A percentile compares a stretch with the other conserved stretches of the same genome.
Evolutionary conservation across 192 early-diverging fungal genomes (phyloP).

Genomic region (Jimgerdemannia lactiflua): DNA sequence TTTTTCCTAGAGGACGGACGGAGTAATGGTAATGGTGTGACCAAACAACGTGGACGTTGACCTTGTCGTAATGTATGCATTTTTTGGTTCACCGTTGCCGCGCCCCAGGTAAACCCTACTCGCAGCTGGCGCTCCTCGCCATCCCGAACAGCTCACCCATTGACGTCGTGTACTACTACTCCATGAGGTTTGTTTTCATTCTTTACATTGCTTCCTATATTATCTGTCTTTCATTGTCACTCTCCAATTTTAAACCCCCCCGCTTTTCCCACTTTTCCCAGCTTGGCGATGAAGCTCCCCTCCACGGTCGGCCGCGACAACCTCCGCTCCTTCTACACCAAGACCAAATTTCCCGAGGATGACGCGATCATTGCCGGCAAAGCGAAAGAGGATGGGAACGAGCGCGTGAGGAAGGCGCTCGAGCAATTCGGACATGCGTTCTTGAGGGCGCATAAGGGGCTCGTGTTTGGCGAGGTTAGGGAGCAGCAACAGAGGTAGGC

Average conservation of each 20-base stretch:
- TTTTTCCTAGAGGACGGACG: too few species aligned
- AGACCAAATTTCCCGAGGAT: slow-evolving; percentile 29
- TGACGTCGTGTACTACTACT: slow-evolving; percentile 38
- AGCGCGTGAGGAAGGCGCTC: background rate
- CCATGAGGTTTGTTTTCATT: slow-evolving; percentile 29
- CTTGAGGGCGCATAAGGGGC: slow-evolving; percentile 14
- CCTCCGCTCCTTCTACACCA: slow-evolving; percentile 49
- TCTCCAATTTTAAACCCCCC: background rate
- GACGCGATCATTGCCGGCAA: slow-evolving; percentile 17
- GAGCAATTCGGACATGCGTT: slow-evolving; percentile 22
- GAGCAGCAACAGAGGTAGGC: background rate
- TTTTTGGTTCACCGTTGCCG: too few species aligned
- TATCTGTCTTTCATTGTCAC: too few species aligned
- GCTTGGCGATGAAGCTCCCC: slow-evolving; percentile 49
- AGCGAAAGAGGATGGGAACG: background rate
- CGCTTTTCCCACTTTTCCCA: slow-evolving; percentile 7
- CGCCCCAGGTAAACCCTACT: slow-evolving; percentile 27
- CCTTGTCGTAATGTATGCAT: too few species aligned
- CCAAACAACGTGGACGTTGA: too few species aligned
- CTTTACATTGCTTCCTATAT: too few species aligned
- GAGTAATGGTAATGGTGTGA: too few species aligned
- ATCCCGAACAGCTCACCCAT: slow-evolving; percentile 22
- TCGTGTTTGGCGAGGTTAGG: slow-evolving; percentile 14
- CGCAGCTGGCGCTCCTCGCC: slow-evolving; percentile 27
- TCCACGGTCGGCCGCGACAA: slow-evolving; percentile 48